phyloP scores from a whole-genome alignment of 1,139 yeast genomes.

The Blastobotrys apis region DNA sequence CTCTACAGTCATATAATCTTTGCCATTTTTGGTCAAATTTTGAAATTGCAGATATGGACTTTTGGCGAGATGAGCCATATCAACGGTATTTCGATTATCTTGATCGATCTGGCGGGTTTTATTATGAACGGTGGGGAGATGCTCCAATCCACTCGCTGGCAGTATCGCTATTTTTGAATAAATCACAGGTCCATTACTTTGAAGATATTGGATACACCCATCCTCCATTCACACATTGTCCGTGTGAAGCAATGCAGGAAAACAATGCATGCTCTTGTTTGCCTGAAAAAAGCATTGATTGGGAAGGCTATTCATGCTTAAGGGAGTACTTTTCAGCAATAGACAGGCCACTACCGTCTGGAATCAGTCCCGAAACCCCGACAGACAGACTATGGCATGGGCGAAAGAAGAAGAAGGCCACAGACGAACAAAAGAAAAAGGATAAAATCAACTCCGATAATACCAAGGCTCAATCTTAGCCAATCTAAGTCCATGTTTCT shows the following conservation, averaged over 20 bases:
- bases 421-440: too few relatives aligned
- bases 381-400: too few relatives aligned
- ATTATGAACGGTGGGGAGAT: slow-evolving; percentile 92
- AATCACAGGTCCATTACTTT: slow-evolving; percentile 67
- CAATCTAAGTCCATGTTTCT: too few relatives aligned
- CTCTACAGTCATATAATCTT: slow-evolving; percentile 53
- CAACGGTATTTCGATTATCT: slow-evolving; percentile 61
- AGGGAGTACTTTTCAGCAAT: slow-evolving; percentile 60
- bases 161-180: slow-evolving; percentile 67
- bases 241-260: slow-evolving; percentile 44
- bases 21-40: slow-evolving; percentile 91
- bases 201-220: slow-evolving; percentile 83
- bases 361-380: too few relatives aligned
- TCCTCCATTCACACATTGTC: slow-evolving; percentile 46
- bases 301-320: slow-evolving; percentile 83
- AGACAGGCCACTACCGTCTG: slow-evolving; percentile 58
- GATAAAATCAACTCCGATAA: too few relatives aligned
- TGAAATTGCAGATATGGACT: slow-evolving; percentile 68
- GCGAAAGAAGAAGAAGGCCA: too few relatives aligned
- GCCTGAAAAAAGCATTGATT: slow-evolving; percentile 66
- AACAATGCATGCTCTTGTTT: slow-evolving; percentile 45
- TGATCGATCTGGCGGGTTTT: slow-evolving; percentile 80
- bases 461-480: too few relatives aligned
- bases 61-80: slow-evolving; percentile 73
- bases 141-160: slow-evolving; percentile 90